Evolutionary conservation across 257 asterid genomes (phyloP).

Genomic region (Solanum acaule): DNA sequence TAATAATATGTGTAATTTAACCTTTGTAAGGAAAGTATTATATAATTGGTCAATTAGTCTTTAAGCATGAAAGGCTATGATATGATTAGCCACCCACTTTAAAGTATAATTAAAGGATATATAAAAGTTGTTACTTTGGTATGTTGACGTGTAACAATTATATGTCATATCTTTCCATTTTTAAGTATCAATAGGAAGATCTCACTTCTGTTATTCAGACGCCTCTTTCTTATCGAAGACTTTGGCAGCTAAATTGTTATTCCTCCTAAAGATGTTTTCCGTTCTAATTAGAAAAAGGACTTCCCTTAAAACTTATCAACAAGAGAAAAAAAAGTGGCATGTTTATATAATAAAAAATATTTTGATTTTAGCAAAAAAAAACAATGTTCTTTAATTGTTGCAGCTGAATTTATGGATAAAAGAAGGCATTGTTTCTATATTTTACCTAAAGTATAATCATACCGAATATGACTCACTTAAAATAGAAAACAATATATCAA

Average conservation of each 20-base stretch:
- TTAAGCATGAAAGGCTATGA: not conserved
- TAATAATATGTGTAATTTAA: not conserved
- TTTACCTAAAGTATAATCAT: not conserved
- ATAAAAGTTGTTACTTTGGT: not conserved
- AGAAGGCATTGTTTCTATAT: not conserved
- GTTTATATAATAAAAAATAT: not conserved
- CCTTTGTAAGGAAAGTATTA: not conserved
- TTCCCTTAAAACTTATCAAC: not conserved
- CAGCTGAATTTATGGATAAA: not conserved
- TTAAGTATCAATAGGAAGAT: too few species aligned
- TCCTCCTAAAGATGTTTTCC: not conserved
- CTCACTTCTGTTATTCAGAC: too few species aligned
- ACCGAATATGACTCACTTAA: not conserved
- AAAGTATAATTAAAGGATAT: not conserved
- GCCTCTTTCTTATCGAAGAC: too few species aligned
- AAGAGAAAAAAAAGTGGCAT: not conserved
- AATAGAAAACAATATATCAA: not conserved
- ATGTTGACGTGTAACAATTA: not conserved
- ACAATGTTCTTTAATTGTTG: not conserved
- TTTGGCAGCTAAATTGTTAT: not conserved
- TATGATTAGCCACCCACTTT: conserved; percentile 28
- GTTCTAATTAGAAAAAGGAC: not conserved
- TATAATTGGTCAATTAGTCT: not conserved
- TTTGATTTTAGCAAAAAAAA: not conserved
- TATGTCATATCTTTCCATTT: not conserved